Percentiles rank a stretch among this genome's conserved stretches.
Evolutionary conservation across 148 eudicot species (phyloP).

Genomic region (Arbutus unedo): DNA sequence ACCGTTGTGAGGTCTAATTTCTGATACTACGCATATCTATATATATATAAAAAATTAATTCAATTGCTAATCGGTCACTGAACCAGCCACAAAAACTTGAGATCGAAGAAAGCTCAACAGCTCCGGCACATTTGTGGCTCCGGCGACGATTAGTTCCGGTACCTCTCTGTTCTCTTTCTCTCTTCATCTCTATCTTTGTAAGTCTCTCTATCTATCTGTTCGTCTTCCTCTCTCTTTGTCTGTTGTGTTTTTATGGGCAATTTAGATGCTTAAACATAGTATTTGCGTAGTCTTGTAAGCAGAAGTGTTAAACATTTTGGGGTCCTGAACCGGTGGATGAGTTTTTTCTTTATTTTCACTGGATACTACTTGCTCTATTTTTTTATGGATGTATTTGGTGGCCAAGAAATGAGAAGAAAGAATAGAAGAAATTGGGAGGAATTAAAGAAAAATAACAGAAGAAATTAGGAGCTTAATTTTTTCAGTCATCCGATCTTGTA

Average conservation of each 20-base stretch:
- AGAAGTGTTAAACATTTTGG: too few relatives aligned
- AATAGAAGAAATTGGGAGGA: too few relatives aligned
- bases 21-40: background rate
- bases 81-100: background rate
- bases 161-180: background rate
- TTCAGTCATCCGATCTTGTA: background rate
- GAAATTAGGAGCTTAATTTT: background rate
- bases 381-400: background rate
- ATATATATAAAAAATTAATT: too few relatives aligned
- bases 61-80: too few relatives aligned
- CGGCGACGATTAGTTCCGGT: too few relatives aligned
- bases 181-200: background rate
- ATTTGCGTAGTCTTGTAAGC: too few relatives aligned
- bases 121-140: too few relatives aligned
- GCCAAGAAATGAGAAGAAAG: background rate
- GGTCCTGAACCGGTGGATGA: too few relatives aligned
- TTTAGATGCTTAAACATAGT: too few relatives aligned
- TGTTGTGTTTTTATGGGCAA: too few relatives aligned
- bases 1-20: background rate
- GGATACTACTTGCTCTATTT: background rate
- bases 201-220: background rate
- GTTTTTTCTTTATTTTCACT: too few relatives aligned
- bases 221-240: background rate
- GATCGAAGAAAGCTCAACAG: background rate
- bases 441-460: background rate